Evolutionary conservation across 2,329 filamentous ascomycete genomes (phyloP).

Genomic region (Phyllosticta citriasiana): DNA sequence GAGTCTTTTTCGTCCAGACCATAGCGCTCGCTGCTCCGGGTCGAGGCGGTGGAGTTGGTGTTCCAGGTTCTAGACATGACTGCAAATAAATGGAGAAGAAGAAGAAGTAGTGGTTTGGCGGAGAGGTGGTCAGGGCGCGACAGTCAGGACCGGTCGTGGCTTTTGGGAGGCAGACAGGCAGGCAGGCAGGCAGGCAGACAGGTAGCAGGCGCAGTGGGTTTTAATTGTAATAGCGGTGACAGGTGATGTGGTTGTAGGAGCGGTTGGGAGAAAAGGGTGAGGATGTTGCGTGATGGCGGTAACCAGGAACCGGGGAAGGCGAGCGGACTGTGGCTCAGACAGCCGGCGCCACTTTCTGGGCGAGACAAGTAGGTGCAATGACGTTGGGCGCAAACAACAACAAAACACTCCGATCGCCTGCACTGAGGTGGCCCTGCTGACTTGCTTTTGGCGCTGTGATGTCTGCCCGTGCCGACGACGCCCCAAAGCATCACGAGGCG

Average conservation of each 20-base stretch:
- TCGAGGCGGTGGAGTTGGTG: conserved; percentile 31
- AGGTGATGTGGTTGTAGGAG: neutral
- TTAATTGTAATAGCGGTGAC: neutral
- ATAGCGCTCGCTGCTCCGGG: conserved; percentile 33
- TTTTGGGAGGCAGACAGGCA: neutral
- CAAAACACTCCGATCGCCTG: neutral
- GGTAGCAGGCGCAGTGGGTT: neutral
- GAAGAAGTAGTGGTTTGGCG: neutral
- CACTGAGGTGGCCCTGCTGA: neutral
- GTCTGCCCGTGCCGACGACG: neutral
- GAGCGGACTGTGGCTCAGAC: neutral
- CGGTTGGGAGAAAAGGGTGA: neutral
- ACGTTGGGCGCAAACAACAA: neutral
- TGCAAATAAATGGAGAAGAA: conserved; percentile 3
- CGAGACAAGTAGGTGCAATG: neutral
- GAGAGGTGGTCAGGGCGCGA: neutral
- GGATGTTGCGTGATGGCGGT: neutral
- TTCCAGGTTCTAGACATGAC: conserved; percentile 31
- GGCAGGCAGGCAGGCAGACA: neutral
- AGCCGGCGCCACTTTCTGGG: neutral
- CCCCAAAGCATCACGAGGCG: neutral
- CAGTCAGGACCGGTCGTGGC: neutral
- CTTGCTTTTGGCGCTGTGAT: neutral
- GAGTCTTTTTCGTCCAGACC: conserved; percentile 34
- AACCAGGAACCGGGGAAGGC: neutral